These are phyloP conservation scores for Exophiala sp. DNA, from an alignment of 2,329 filamentous ascomycete species.

Conservation along the genomic window DNA sequence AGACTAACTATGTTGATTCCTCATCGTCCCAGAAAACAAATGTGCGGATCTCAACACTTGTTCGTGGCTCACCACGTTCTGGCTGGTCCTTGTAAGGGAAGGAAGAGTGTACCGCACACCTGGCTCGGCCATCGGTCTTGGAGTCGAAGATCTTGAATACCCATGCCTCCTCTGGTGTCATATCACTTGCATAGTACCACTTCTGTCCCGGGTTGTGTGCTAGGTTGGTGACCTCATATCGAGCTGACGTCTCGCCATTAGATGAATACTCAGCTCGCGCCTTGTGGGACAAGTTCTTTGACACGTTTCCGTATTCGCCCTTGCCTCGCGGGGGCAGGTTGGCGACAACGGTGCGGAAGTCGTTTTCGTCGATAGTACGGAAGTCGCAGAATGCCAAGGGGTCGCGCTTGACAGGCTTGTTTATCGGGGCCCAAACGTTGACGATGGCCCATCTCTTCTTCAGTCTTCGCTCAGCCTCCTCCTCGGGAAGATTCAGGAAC, in stretches of 20 bases:
- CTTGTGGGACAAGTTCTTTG: no score
- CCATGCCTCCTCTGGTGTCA: slow-evolving; percentile 8
- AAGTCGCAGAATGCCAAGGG: no score
- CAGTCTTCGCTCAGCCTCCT: slow-evolving; percentile 31
- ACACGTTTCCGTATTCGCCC: no score
- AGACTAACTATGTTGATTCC: no score
- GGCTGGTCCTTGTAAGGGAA: neutral
- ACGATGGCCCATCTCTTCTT: slow-evolving; percentile 46
- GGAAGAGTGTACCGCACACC: slow-evolving; percentile 2
- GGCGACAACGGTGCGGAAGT: no score
- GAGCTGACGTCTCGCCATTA: no score
- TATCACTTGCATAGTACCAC: slow-evolving; percentile 10
- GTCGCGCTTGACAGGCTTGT: slow-evolving; percentile 37
- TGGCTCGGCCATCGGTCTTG: slow-evolving; percentile 1
- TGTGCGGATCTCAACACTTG: slow-evolving; percentile 3
- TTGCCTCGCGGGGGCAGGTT: no score
- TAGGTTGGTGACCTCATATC: no score
- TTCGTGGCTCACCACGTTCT: neutral
- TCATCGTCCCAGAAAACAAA: slow-evolving; percentile 1
- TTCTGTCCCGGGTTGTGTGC: slow-evolving; percentile 1
- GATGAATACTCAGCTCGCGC: no score
- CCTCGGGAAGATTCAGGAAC: slow-evolving; percentile 28
- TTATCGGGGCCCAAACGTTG: slow-evolving; percentile 50
- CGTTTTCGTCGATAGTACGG: no score
- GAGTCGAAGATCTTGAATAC: slow-evolving; percentile 25